Evolutionary conservation across 805 yeast genomes (phyloP), one percentile per base, ranked within the genome.

Genomic region (Torulaspora quercuum): DNA sequence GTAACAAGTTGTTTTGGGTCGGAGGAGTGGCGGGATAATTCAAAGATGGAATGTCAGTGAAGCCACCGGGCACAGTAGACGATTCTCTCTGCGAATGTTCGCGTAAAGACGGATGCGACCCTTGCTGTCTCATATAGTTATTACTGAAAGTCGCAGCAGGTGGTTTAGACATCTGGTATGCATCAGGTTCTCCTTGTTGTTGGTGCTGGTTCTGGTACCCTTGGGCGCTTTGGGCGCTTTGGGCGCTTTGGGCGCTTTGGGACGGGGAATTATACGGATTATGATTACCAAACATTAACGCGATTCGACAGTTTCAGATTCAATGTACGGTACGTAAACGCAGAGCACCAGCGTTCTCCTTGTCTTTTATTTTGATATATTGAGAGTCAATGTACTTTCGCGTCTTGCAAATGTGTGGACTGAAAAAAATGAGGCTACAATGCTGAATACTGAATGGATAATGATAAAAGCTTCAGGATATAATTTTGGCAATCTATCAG

Each of bases 81-180:
- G 43, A 33, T 19, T 49, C 50, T 11, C 42, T 35, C 31, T 52
- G 53, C 13, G 48, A 28, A 15, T 48, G 53, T 5, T 53, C 60
- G 23, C 53, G 68, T 13, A 66, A 44, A 1, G 70, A 65, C 26
- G 57, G 68, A 11, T 63, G 67, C 1, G 70, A 65, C 12, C 57
- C 60, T 40, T 64, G 69, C 28, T 53, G 57, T 27, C 55, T 56
- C 59, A 62, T 53, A 37, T 65, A 65, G 32, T 57, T 62, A 5
- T 55, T 40, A 31, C 66, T 59, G 36, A 64, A 65, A 32, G 52
- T 59, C 2, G 63, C 61, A 4, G 55, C 50, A 1, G 68, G 67
- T 20, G 67, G 69, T 25, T 48, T 46, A 8, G 55, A 34, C 24
- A 25, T 12, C 25, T 40, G 43, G 16, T 35, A 37, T 20, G 18